phyloP scores from a whole-genome alignment of 306 rosid genomes.

The Cicer yamashitae region DNA sequence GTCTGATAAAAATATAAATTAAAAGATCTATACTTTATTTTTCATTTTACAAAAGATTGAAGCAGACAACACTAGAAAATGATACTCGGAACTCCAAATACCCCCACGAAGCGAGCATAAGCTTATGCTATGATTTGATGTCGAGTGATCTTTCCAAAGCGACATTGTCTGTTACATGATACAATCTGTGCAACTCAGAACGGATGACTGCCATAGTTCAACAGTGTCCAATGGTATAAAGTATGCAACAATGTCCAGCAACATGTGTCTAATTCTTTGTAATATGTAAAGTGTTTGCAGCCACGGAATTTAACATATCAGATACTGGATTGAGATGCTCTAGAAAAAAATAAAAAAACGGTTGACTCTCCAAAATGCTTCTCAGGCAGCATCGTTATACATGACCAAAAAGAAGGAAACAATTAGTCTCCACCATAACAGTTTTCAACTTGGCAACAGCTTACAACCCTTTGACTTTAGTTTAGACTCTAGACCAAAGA shows the following conservation, averaged over 20 bases:
- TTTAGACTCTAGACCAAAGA: conserved; percentile 78
- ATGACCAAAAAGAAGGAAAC: neutral
- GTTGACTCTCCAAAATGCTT: conserved; percentile 23
- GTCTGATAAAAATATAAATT: too few species aligned
- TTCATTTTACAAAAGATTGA: too few species aligned
- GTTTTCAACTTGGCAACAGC: conserved; percentile 54
- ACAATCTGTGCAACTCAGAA: neutral
- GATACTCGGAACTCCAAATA: too few species aligned
- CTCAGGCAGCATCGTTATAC: neutral
- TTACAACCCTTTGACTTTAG: conserved; percentile 71
- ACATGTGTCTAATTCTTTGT: neutral
- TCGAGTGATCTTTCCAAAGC: neutral
- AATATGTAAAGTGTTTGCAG: neutral
- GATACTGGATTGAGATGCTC: conserved; percentile 16
- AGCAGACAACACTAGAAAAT: too few species aligned
- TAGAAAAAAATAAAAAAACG: conserved; percentile 6
- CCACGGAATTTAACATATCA: neutral
- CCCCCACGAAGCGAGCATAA: neutral
- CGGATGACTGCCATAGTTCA: neutral
- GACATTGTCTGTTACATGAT: neutral
- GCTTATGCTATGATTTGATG: neutral
- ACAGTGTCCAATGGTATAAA: neutral
- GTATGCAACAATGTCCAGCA: neutral
- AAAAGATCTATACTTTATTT: too few species aligned
- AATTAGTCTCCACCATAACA: neutral